Evolutionary conservation across 495 filamentous ascomycete genomes (phyloP), one percentile per base, ranked within the genome.

Genomic region (Neurospora sublineolata): DNA sequence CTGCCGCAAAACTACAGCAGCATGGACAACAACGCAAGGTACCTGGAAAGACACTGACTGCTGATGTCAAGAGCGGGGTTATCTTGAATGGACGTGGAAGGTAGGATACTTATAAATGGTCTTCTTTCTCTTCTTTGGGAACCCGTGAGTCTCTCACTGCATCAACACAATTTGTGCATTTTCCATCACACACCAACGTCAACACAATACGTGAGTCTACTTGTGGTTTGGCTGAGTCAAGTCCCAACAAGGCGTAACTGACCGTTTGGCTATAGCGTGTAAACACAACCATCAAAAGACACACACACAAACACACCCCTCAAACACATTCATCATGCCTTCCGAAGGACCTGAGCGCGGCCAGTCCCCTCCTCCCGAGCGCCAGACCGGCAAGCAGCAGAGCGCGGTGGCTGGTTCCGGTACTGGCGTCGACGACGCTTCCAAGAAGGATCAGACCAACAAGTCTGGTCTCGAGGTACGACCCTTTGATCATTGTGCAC

Each of bases 291-390:
- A 42, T 3, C 33, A 33, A 20, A 60, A 37, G 27, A 37, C 58
- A 68, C 58, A 36, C 60, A 41, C 71, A 30, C 14, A 41, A n/a
- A n/a, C n/a, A n/a, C 8, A 38, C 70, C 8, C 20, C 41, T 30
- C n/a, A 37, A 44, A 23, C 37, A 41, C 20, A n/a, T 52, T 14
- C 71, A 74, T 41, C 64, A 80, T 76, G 75, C 60, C 74, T 70
- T 58, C 46, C 46, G 77, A 74, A 10, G 68, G 60, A 37, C 67
- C 41, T 70, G 76, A 84, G 76, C 92, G 93, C 80, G 90, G 89
- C 75, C 89, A 97, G 79, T 98, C 94, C 11, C 94, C 94, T 16
- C 82, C 88, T 20, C 93, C 92, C 10, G 90, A 93, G 82, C 68
- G 76, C 68, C 91, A 92, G 78, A 78, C 85, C n/a, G 87, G 85